Evolutionary conservation across 1,284 basidiomycete genomes (phyloP).

Genomic region (Leccinum fallax): DNA sequence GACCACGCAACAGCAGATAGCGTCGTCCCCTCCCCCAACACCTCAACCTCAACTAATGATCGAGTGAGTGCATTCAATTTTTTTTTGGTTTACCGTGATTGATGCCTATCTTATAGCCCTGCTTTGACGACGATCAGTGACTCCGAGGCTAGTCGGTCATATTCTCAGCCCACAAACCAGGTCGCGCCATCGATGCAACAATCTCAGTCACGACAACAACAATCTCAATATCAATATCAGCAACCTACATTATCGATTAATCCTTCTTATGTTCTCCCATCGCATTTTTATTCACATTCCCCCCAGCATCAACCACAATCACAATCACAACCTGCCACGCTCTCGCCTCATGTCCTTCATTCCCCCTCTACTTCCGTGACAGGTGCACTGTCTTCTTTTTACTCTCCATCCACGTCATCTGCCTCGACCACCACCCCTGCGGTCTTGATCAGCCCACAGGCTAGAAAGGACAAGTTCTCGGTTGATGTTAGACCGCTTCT

Average conservation of each 20-base stretch:
- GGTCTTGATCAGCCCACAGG: conserved; percentile 34
- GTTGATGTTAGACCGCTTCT: conserved; percentile 54
- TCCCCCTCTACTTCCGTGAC: conserved; percentile 47
- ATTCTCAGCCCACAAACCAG: conserved; percentile 38
- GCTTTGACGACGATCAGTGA: conserved; percentile 52
- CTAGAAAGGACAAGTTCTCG: conserved; percentile 54
- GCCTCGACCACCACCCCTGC: conserved; percentile 30
- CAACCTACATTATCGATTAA: conserved; percentile 43
- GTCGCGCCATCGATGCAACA: conserved; percentile 28
- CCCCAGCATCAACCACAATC: conserved; percentile 38
- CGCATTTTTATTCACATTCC: conserved; percentile 42
- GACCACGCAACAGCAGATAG: conserved; percentile 36
- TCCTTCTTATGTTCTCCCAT: conserved; percentile 41
- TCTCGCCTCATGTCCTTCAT: conserved; percentile 69
- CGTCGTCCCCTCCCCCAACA: conserved; percentile 29
- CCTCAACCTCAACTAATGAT: conserved; percentile 49
- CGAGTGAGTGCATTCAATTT: conserved; percentile 44
- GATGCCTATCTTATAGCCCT: conserved; percentile 41
- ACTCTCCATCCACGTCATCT: conserved; percentile 33
- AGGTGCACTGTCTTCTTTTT: conserved; percentile 42
- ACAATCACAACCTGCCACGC: conserved; percentile 54
- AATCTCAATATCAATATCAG: conserved; percentile 43
- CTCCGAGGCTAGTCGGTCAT: conserved; percentile 37
- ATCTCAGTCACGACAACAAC: conserved; percentile 39
- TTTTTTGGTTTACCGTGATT: conserved; percentile 8